These are phyloP conservation scores for Iberis pinnata DNA, from an alignment of 345 rosid species.

Conservation along the genomic window DNA sequence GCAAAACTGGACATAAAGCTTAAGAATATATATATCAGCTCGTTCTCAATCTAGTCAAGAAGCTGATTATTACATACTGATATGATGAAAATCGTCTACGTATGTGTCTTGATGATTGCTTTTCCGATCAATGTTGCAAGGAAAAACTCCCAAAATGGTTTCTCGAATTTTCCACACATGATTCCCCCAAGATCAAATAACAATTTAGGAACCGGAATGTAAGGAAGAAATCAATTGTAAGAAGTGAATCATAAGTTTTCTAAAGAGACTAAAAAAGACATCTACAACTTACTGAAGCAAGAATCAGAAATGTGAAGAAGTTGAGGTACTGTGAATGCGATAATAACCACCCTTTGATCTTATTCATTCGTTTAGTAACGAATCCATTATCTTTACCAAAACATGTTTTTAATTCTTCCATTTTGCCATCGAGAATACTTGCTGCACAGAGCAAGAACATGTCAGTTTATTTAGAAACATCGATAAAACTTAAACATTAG, in stretches of 20 bases:
- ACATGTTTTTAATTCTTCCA: slow-evolving; percentile 62
- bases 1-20: too few relatives aligned
- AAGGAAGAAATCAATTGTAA: slow-evolving; percentile 12
- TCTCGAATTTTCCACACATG: slow-evolving; percentile 90
- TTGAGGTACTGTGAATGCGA: slow-evolving; percentile 68
- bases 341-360: slow-evolving; percentile 56
- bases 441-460: too few relatives aligned
- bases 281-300: too few relatives aligned
- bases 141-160: slow-evolving; percentile 85
- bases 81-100: slow-evolving; percentile 87
- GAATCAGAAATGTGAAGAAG: slow-evolving; percentile 71
- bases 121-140: slow-evolving; percentile 79
- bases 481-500: too few relatives aligned
- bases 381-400: slow-evolving; percentile 47
- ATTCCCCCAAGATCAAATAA: slow-evolving; percentile 97
- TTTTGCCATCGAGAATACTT: too few relatives aligned
- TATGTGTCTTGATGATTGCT: slow-evolving; percentile 82
- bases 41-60: slow-evolving; percentile 40
- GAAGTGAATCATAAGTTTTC: too few relatives aligned
- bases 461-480: too few relatives aligned
- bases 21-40: too few relatives aligned
- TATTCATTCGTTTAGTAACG: slow-evolving; percentile 36
- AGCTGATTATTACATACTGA: slow-evolving; percentile 83
- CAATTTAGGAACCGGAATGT: slow-evolving; percentile 76
- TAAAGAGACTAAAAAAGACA: too few relatives aligned